Evolutionary conservation across 345 rosid genomes (phyloP), one percentile per base, ranked within the genome.

Genomic region (Hibiscus syriacus): DNA sequence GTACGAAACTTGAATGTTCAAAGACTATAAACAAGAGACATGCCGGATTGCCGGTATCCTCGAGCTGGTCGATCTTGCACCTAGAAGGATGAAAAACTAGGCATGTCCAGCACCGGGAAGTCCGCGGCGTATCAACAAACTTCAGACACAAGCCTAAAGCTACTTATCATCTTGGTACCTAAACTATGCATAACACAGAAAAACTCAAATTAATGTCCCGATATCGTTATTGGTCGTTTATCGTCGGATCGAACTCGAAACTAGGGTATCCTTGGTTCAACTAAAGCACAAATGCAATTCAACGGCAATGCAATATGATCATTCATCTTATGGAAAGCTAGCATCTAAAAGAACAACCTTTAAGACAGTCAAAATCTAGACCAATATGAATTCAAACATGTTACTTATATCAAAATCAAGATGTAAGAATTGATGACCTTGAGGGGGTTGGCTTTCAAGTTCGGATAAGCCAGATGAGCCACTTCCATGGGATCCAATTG

Each of bases 391-490:
- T 34, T 22, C 3, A 22, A 17, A 66, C 19, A 66, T 32, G 5
- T 8, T 58, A 2, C 43, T 25, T 20, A 20, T 10, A 32, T 20
- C 58, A 19, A 12, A 13, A 6, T 29, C 53, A 71, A 12, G 32
- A 12, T 2, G 13, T 57, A 45, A 52, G 30, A 66, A 32, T 23
- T 10, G 14, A 2, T 14, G 19, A 87, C 93, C 96, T 81, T 80
- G 85, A 78, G 69, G 58, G 54, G 70, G 75, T 23, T 70, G 75
- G 70, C 72, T 68, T n/a, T 86, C 93, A 55, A 77, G 65, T 69
- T 84, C 93, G 2, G 90, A 82, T 45, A 81, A 68, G 32, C 83
- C 85, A 8, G 88, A 81, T 36, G 86, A 82, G n/a, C 83, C 88
- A 77, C 84, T 85, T 5, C 81, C 84, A 23, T 78, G 89, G 57